Conservation (phyloP, 805 yeast species). For the Ogataea glucozyma region DNA sequence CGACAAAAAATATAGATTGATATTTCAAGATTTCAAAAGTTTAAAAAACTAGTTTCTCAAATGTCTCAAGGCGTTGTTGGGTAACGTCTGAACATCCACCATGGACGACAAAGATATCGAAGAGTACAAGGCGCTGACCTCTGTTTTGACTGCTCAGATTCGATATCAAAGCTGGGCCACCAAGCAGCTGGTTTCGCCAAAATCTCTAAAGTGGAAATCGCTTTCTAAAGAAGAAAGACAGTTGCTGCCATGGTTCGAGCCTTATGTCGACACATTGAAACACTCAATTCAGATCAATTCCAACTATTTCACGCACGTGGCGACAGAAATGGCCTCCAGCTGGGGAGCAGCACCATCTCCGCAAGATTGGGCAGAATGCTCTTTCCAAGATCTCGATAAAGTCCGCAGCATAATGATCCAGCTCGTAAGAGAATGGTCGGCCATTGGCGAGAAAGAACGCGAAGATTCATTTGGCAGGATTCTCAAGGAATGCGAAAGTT, state of each 20-base stretch:
- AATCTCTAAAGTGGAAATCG: constrained; percentile 35
- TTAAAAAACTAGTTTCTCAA: too few relatives aligned
- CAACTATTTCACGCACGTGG: constrained; percentile 44
- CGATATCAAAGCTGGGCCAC: constrained; percentile 39
- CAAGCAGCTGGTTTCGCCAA: constrained; percentile 34
- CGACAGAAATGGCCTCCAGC: constrained; percentile 42
- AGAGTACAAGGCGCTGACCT: constrained; percentile 34
- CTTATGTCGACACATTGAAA: constrained; percentile 41
- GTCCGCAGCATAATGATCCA: constrained; percentile 58
- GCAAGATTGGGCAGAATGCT: constrained; percentile 43
- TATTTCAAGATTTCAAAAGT: too few relatives aligned
- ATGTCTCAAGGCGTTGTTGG: too few relatives aligned
- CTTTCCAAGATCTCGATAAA: constrained; percentile 51
- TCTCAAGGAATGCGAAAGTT: constrained; percentile 35
- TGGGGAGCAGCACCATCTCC: constrained; percentile 51
- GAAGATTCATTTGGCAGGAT: constrained; percentile 40
- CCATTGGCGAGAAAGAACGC: constrained; percentile 52
- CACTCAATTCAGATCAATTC: constrained; percentile 48
- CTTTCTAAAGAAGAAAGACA: constrained; percentile 42
- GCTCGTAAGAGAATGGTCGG: constrained; percentile 62
- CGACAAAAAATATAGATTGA: too few relatives aligned
- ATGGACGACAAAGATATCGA: constrained; percentile 21
- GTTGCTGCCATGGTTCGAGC: constrained; percentile 51
- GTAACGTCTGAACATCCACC: too few relatives aligned
- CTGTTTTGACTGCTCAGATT: constrained; percentile 34